phyloP scores from a whole-genome alignment of 345 rosid species.

The Ricinus communis region DNA sequence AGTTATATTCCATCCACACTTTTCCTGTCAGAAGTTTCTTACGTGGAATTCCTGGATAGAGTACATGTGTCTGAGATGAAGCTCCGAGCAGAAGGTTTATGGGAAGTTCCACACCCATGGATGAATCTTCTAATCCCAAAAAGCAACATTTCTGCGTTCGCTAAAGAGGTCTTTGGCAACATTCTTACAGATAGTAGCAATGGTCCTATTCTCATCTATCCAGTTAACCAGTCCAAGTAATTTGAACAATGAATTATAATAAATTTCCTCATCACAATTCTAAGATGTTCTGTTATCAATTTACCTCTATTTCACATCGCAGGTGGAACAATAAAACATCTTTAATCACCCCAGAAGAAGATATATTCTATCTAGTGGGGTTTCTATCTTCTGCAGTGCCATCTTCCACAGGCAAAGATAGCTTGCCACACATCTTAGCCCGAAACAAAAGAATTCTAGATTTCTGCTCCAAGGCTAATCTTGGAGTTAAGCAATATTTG shows the following conservation, averaged over 20 bases:
- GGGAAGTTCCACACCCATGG: constrained; percentile 99
- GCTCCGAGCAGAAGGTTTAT: constrained; percentile 68
- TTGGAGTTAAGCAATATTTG: constrained; percentile 71
- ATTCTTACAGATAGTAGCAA: constrained; percentile 63
- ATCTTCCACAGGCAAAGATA: constrained; percentile 51
- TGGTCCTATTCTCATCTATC: constrained; percentile 89
- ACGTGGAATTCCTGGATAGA: constrained; percentile 77
- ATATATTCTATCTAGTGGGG: constrained; percentile 70
- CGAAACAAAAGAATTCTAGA: constrained; percentile 59
- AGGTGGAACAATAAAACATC: constrained; percentile 88
- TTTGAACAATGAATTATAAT: background rate
- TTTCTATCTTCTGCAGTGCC: constrained; percentile 77
- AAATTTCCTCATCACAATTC: background rate
- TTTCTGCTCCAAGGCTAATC: constrained; percentile 41
- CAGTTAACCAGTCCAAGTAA: constrained; percentile 82
- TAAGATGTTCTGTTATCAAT: background rate
- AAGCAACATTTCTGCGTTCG: constrained; percentile 55
- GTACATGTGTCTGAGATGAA: constrained; percentile 69
- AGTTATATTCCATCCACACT: constrained; percentile 70
- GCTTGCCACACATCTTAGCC: constrained; percentile 52
- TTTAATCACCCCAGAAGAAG: constrained; percentile 71
- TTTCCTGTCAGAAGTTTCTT: constrained; percentile 65
- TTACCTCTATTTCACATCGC: constrained; percentile 29
- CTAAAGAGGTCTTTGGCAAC: constrained; percentile 59
- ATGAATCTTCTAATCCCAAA: constrained; percentile 77